Evolutionary conservation across 306 rosid genomes (phyloP).

Genomic region (Crotalaria pallida): DNA sequence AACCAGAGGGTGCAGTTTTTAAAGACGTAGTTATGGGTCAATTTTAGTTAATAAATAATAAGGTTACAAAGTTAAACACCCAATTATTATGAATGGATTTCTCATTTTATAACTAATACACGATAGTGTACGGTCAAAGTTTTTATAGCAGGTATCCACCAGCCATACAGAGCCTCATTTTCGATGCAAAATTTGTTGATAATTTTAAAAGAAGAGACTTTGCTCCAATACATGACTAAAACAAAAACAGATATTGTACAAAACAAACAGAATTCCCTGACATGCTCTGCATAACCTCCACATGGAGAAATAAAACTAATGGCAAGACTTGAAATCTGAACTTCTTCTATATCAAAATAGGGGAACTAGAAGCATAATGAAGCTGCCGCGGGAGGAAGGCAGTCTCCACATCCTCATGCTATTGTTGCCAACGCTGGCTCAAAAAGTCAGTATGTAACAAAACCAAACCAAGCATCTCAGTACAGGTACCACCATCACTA

Average conservation of each 20-base stretch:
- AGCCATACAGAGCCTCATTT: slow-evolving; percentile 30
- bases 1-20: no score
- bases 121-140: neutral
- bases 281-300: slow-evolving; percentile 46
- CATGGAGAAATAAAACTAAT: slow-evolving; percentile 28
- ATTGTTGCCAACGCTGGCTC: slow-evolving; percentile 30
- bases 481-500: slow-evolving; percentile 28
- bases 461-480: slow-evolving; percentile 27
- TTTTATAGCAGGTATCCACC: slow-evolving; percentile 11
- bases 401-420: slow-evolving; percentile 23
- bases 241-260: slow-evolving; percentile 51
- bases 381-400: slow-evolving; percentile 14
- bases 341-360: slow-evolving; percentile 25
- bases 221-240: slow-evolving; percentile 35
- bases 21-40: no score
- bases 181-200: slow-evolving; percentile 39
- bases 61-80: no score
- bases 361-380: slow-evolving; percentile 21
- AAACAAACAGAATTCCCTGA: slow-evolving; percentile 51
- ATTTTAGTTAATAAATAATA: no score
- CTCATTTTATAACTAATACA: neutral
- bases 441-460: slow-evolving; percentile 30
- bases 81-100: neutral
- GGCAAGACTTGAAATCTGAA: slow-evolving; percentile 30
- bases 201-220: slow-evolving; percentile 32